Conservation (phyloP, 2,329 filamentous ascomycete genomes). For the Colletotrichum eleusines region DNA sequence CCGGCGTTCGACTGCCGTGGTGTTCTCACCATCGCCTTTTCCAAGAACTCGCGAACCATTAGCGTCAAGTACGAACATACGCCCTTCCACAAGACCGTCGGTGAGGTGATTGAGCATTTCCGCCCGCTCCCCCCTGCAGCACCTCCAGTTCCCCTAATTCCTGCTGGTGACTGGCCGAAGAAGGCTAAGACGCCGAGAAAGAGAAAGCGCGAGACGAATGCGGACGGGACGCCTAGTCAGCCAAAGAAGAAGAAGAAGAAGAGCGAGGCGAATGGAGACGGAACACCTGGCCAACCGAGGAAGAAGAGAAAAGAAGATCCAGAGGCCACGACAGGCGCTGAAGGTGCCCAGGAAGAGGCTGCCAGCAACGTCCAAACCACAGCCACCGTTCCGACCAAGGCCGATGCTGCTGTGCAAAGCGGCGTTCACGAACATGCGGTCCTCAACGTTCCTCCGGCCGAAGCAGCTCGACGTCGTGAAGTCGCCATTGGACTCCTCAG, state of each 20-base stretch:
- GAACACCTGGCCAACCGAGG: slow-evolving; percentile 44
- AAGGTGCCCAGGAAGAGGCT: slow-evolving; percentile 5
- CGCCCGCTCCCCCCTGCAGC: slow-evolving; percentile 57
- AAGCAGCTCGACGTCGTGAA: slow-evolving; percentile 63
- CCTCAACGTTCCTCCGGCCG: slow-evolving; percentile 54
- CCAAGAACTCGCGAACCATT: slow-evolving; percentile 60
- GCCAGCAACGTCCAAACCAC: slow-evolving; percentile 14
- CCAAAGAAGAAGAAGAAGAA: slow-evolving; percentile 45
- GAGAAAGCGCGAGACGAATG: slow-evolving; percentile 40
- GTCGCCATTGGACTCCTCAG: slow-evolving; percentile 61
- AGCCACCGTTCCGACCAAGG: slow-evolving; percentile 27
- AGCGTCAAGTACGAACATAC: slow-evolving; percentile 68
- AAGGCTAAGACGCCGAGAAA: slow-evolving; percentile 47
- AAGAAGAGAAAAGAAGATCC: slow-evolving; percentile 27
- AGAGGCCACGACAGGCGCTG: slow-evolving; percentile 4
- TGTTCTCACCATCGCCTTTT: slow-evolving; percentile 62
- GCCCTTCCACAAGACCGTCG: slow-evolving; percentile 68
- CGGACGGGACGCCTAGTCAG: slow-evolving; percentile 42
- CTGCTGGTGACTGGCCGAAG: slow-evolving; percentile 46
- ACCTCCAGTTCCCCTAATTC: slow-evolving; percentile 44
- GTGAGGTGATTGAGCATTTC: slow-evolving; percentile 60
- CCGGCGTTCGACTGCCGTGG: slow-evolving; percentile 72
- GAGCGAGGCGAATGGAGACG: slow-evolving; percentile 40
- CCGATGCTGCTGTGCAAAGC: slow-evolving; percentile 39
- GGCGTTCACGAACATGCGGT: slow-evolving; percentile 39